Evolutionary conservation across 2,329 filamentous ascomycete genomes (phyloP), one percentile per base, ranked within the genome.

Genomic region (Drechslera avenae): DNA sequence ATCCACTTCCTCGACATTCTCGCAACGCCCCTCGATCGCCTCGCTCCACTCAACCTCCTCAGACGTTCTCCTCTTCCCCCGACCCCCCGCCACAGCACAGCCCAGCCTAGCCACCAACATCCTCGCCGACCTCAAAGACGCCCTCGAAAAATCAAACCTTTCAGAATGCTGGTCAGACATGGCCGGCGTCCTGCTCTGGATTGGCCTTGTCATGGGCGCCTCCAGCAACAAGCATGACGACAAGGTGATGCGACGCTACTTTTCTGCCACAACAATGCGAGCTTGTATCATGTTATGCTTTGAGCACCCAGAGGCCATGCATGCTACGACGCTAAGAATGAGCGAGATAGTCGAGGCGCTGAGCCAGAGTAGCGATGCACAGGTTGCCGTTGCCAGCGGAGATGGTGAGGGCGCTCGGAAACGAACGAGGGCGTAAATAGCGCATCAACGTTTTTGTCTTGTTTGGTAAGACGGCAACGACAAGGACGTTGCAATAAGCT

Each of bases 131-230:
- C 54, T 74, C 10, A 60, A 60, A 32, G 47, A 50, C 3, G 58
- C 63, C 3, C 59, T 75, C 32, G 51, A 68, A 21, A 59, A 49
- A n/a, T 71, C 69, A 2, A 57, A 73, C 39, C 46, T 72, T 23
- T 66, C 67, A 3, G 59, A 67, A 17, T 68, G 64, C 37, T 75
- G 73, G 72, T 46, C 48, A 39, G 69, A 73, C 46, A 68, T 75
- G 64, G 67, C 67, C 1, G 73, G 73, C 34, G 68, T 74, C n/a
- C 61, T 74, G 2, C 57, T 74, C 30, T 75, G 72, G 72, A 59
- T 73, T 39, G 60, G 62, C 0, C 64, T 74, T 6, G 61, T 67
- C 5, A 57, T 62, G 17, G 72, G 68, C 8, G 72, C 72, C 5
- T 69, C 72, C 12, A 69, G 60, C 30, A 57, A 56, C 33, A 56